Percentiles rank a stretch among this genome's conserved stretches.
phyloP scores from a whole-genome alignment of 78 protist genomes.

The Protostelium mycophagum region DNA sequence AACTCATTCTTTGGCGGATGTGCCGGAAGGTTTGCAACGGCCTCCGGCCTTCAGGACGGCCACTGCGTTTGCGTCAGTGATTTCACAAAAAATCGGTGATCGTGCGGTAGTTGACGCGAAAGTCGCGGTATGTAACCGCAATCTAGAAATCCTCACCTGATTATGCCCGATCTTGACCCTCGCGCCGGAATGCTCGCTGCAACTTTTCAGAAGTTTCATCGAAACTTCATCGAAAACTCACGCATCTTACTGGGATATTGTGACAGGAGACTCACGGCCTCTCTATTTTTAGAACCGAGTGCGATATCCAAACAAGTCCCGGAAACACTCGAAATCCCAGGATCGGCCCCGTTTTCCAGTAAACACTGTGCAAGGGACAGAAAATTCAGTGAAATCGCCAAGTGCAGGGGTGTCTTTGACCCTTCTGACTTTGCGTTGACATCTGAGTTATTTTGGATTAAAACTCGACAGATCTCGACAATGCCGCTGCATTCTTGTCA shows the following conservation, averaged over 20 bases:
- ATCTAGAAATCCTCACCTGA: no score
- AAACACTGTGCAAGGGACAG: background rate
- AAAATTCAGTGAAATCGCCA: background rate
- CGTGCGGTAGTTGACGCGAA: no score
- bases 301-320: background rate
- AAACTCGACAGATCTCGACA: background rate
- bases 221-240: no score
- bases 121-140: no score
- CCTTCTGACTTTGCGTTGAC: background rate
- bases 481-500: background rate
- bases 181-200: no score
- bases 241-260: background rate
- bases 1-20: background rate
- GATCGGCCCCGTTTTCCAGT: background rate
- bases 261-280: background rate
- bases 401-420: background rate
- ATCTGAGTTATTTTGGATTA: background rate
- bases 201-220: no score
- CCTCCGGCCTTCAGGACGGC: no score
- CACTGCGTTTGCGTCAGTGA: no score
- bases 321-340: background rate
- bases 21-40: background rate
- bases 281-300: background rate
- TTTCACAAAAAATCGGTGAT: no score
- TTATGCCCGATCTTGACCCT: no score